Conservation (phyloP, 2,329 filamentous ascomycete genomes). For the Beauveria caledonica region DNA sequence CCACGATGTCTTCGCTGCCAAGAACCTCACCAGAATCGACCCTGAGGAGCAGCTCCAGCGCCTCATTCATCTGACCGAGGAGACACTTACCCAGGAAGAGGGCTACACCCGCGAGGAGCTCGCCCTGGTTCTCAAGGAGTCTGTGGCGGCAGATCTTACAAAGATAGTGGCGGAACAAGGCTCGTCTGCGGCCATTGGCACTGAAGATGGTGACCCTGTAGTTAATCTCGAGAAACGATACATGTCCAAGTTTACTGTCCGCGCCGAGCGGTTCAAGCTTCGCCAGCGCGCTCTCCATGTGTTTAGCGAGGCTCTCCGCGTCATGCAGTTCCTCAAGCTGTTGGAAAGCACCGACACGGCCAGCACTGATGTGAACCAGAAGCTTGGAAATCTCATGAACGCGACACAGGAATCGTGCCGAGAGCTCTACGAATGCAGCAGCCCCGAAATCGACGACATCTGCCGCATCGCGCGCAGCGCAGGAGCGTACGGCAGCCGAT, state of each 20-base stretch:
- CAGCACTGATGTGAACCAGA: constrained; percentile 49
- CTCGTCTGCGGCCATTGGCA: neutral
- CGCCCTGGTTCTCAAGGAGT: constrained; percentile 54
- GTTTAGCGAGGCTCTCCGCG: constrained; percentile 79
- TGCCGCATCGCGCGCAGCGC: constrained; percentile 70
- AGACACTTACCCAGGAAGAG: constrained; percentile 66
- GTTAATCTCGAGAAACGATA: constrained; percentile 59
- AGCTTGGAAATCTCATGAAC: constrained; percentile 78
- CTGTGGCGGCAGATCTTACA: constrained; percentile 64
- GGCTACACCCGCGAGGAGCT: constrained; percentile 89
- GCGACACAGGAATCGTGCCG: constrained; percentile 82
- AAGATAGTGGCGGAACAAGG: constrained; percentile 11
- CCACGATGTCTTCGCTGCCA: constrained; percentile 60
- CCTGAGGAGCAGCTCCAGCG: constrained; percentile 62
- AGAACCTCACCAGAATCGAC: constrained; percentile 32
- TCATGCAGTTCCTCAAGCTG: constrained; percentile 72
- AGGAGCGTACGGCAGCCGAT: constrained; percentile 73
- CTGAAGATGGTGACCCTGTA: neutral
- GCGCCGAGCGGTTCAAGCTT: constrained; percentile 79
- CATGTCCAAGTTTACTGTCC: constrained; percentile 82
- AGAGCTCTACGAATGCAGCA: constrained; percentile 84
- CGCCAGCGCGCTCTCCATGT: constrained; percentile 85
- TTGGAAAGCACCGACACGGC: constrained; percentile 47
- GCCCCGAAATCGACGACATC: constrained; percentile 82
- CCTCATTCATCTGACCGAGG: constrained; percentile 60